phyloP scores from a whole-genome alignment of 352 stramenopile genomes.

The Pythium rhizo-oryzae region DNA sequence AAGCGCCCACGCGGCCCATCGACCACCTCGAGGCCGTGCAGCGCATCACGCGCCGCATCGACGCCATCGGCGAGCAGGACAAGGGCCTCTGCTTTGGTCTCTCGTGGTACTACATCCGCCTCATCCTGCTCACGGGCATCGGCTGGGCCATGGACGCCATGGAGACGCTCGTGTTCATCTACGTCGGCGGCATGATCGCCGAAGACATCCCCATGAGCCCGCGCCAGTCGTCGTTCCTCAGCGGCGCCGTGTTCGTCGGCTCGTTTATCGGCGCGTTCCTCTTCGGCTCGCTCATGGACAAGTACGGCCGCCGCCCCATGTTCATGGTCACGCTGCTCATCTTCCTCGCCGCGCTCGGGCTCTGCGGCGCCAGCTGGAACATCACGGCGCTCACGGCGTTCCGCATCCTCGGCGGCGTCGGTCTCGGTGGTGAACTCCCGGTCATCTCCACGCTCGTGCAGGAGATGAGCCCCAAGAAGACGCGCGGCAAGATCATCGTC shows the following conservation, averaged over 20 bases:
- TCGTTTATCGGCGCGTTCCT: slow-evolving; percentile 65
- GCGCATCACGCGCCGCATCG: slow-evolving; percentile 67
- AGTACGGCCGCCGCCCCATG: slow-evolving; percentile 62
- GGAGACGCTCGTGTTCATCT: slow-evolving; percentile 76
- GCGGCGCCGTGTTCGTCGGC: slow-evolving; percentile 59
- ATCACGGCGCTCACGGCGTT: slow-evolving; percentile 56
- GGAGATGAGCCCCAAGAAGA: slow-evolving; percentile 58
- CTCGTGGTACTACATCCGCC: slow-evolving; percentile 69
- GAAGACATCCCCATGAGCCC: slow-evolving; percentile 48
- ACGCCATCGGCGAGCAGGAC: slow-evolving; percentile 60
- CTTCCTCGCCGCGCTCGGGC: slow-evolving; percentile 50
- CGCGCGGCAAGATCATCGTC: slow-evolving; percentile 63
- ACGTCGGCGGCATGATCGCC: slow-evolving; percentile 43
- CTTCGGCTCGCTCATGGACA: slow-evolving; percentile 63
- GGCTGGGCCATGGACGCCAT: slow-evolving; percentile 80
- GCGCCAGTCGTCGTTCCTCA: slow-evolving; percentile 44
- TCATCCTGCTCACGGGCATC: slow-evolving; percentile 67
- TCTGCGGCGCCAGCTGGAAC: slow-evolving; percentile 55
- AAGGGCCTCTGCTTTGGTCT: slow-evolving; percentile 52
- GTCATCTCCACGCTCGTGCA: slow-evolving; percentile 65
- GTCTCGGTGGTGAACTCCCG: slow-evolving; percentile 61
- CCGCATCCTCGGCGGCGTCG: slow-evolving; percentile 67
- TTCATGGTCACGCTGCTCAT: slow-evolving; percentile 73
- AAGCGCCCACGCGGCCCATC: no score
- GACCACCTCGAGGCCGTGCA: slow-evolving; percentile 57